These are phyloP conservation scores for Fraxinus americana DNA, from an alignment of 257 asterid species.

Conservation along the genomic window DNA sequence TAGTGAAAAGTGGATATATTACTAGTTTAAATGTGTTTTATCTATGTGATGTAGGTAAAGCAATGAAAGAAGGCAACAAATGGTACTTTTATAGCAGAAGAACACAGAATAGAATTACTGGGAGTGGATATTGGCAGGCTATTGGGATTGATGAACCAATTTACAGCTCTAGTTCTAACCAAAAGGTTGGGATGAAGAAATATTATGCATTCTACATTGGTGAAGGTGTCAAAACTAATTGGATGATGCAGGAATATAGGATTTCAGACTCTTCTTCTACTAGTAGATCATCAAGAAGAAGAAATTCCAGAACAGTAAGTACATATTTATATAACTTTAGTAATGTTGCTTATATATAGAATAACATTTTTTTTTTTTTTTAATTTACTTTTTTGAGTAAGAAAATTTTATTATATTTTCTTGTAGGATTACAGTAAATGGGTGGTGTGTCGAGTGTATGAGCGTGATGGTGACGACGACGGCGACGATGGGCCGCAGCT, in stretches of 20 bases:
- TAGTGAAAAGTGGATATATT: background rate
- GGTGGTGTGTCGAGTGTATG: constrained; percentile 91
- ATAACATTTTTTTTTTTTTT: background rate
- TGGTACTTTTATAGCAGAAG: constrained; percentile 94
- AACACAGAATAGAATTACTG: constrained; percentile 59
- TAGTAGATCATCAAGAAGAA: constrained; percentile 56
- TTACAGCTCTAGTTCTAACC: constrained; percentile 39
- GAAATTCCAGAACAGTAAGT: constrained; percentile 61
- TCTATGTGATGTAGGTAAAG: constrained; percentile 62
- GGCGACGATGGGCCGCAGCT: constrained; percentile 45
- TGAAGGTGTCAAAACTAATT: constrained; percentile 62
- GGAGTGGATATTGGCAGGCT: constrained; percentile 81
- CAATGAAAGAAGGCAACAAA: constrained; percentile 89
- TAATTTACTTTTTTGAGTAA: background rate
- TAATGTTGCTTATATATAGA: background rate
- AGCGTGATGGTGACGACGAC: constrained; percentile 42
- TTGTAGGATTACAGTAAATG: constrained; percentile 77
- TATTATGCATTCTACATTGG: constrained; percentile 64
- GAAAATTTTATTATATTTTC: background rate
- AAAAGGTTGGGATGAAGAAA: constrained; percentile 69
- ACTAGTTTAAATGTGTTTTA: no score
- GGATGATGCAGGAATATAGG: constrained; percentile 88
- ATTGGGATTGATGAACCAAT: constrained; percentile 75
- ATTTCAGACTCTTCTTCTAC: constrained; percentile 49
- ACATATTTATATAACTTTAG: background rate